Base-by-base conservation (phyloP, 495 filamentous ascomycete genomes). In the Letharia columbiana region DNA sequence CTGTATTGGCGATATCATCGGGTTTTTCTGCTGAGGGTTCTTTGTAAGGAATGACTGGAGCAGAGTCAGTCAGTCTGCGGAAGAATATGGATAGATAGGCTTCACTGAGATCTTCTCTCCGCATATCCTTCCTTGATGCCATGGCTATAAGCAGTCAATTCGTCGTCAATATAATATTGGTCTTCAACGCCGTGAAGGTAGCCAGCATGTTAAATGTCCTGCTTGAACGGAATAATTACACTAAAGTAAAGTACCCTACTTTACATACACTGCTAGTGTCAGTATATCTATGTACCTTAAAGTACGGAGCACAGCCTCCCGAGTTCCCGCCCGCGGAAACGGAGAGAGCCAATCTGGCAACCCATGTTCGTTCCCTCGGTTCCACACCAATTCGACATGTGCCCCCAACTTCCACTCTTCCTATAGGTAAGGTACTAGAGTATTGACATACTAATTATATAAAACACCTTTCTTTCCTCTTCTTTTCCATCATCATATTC, bases 61-160 rank as follows among this genome's bases (percentile, higher is more conserved):
- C 12, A 37, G 17, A 66, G 59, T 69, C 23, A 64, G 68, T 61
- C 62, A 63, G 0, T 28, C 12, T 10, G 4, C 57, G 61, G 58
- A 70, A 17, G 62, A 68, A 69, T 73, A 64, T 54, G n/a, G 23
- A 33, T 58, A 20, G 42, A 58, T 44, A 23, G 56, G 28, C 28
- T 82, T 71, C 81, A 96, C 92, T 85, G 68, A 96, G 83, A 77
- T 96, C 91, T 60, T 82, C 78, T 71, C 91, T 82, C 44, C 91
- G 86, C 89, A 93, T 91, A 75, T 96, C 91, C 76, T 92, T 95
- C 75, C 85, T 90, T 45, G 83, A 82, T 37, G 89, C 78, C 88
- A 92, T 92, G 28, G 17, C 18, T 8, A 7, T 47, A 17, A 9
- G 2, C 13, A 33, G 28, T 41, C 67, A 28, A 66, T 59, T 69